Base-by-base conservation (phyloP, 805 yeast genomes). In the Schwanniomyces occidentalis region DNA sequence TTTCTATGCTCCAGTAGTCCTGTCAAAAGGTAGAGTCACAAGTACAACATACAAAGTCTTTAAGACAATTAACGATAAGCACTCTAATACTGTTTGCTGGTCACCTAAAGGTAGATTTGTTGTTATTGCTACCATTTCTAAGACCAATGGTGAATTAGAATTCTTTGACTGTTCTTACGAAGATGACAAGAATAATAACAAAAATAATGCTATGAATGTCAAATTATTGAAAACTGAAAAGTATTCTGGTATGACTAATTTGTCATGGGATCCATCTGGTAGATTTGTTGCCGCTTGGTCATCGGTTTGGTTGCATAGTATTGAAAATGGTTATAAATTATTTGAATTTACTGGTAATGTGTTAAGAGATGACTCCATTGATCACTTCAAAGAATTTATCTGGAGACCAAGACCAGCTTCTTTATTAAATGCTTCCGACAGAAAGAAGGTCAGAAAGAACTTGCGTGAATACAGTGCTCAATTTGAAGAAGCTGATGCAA, bases 341-440 rank as follows among this genome's bases (percentile, higher is more conserved):
- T 90, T 73, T 67, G 95, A 89, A 60, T 75, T 86, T 61, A 82
- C 85, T 32, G 99, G 99, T 54, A 73, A 71, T 47, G 48, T 80
- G 46, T 61, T 87, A 41, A 80, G 82, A 49, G 93, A 85, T 51
- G 95, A 90, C 54, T 62, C 75, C 16, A 62, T 86, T 42, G 93
- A 86, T 51, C 85, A 82, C 37, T 88, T 93, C 77, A 85, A 81
- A 66, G 90, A 85, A 43, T 86, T 91, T 54, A 71, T 78, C 43
- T 93, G 99, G 99, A 85, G 99, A 73, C 98, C 98, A 54, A 82
- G 99, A 69, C 99, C 99, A 33, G 78, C 76, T 13, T 74, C 89
- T 2, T 63, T 82, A 46, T 77, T 93, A 56, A 71, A 81, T 42
- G 79, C 82, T 51, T 83, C 79, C 47, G 95, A 87, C 61, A 79